These are phyloP conservation scores for Anthracocystis panici-leucophaei DNA, from an alignment of 1,284 basidiomycete species.

Conservation along the genomic window DNA sequence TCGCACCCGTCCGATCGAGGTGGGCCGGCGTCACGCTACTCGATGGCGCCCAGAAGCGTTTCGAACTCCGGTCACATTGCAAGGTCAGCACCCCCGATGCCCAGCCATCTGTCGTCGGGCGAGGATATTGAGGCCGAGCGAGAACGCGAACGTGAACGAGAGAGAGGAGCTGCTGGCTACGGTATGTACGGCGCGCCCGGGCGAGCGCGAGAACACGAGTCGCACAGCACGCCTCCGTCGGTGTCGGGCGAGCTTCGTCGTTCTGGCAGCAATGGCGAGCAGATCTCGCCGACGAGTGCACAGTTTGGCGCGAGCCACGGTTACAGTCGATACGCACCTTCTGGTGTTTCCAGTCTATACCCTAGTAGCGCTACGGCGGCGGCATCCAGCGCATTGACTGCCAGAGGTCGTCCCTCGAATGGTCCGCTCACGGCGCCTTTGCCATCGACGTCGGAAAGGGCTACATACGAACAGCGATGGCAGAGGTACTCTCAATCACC, in stretches of 20 bases:
- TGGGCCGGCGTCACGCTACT: slow-evolving; percentile 32
- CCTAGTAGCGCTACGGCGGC: slow-evolving; percentile 17
- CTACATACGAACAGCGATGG: slow-evolving; percentile 43
- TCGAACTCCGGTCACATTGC: slow-evolving; percentile 23
- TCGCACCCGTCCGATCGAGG: slow-evolving; percentile 37
- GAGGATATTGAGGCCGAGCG: slow-evolving; percentile 22
- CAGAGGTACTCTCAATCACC: slow-evolving; percentile 45
- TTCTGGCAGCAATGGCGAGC: slow-evolving; percentile 20
- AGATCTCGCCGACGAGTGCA: slow-evolving; percentile 29
- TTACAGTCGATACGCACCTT: slow-evolving; percentile 32
- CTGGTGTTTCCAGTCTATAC: slow-evolving; percentile 35
- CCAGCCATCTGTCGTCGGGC: slow-evolving; percentile 19
- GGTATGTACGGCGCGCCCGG: slow-evolving; percentile 25
- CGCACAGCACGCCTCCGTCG: slow-evolving; percentile 39
- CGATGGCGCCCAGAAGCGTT: slow-evolving; percentile 32
- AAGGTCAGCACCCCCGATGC: slow-evolving; percentile 20
- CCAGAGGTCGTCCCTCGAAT: slow-evolving; percentile 16
- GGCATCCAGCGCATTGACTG: slow-evolving; percentile 19
- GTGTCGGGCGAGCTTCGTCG: slow-evolving; percentile 30
- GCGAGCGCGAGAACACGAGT: slow-evolving; percentile 30
- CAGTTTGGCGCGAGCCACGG: slow-evolving; percentile 27
- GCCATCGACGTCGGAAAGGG: slow-evolving; percentile 23
- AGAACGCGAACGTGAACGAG: slow-evolving; percentile 30
- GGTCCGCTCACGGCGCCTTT: slow-evolving; percentile 37
- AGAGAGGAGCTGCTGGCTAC: slow-evolving; percentile 23